Conservation (phyloP, 2,329 filamentous ascomycete genomes). For the Aspergillus sp. region DNA sequence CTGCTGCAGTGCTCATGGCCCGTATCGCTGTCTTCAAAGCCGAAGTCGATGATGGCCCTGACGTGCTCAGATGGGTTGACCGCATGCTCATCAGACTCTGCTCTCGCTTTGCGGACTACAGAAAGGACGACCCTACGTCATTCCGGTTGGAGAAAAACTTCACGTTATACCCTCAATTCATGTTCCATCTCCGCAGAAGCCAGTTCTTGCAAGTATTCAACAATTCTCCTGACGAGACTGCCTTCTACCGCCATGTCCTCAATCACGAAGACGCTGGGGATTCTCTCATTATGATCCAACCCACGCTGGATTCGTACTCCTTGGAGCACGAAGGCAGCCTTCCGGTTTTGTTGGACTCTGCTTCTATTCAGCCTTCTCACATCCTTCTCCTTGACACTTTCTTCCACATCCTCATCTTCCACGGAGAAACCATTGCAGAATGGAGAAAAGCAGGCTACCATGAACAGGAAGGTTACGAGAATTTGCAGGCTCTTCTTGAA, state of each 20-base stretch:
- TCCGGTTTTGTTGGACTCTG: slow-evolving; percentile 91
- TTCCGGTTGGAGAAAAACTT: slow-evolving; percentile 99
- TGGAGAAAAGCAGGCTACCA: slow-evolving; percentile 98
- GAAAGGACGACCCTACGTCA: slow-evolving; percentile 94
- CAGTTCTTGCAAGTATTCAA: slow-evolving; percentile 99
- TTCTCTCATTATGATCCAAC: slow-evolving; percentile 97
- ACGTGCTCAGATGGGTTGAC: slow-evolving; percentile 96
- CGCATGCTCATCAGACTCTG: slow-evolving; percentile 96
- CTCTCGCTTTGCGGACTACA: slow-evolving; percentile 93
- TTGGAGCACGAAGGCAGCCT: slow-evolving; percentile 90
- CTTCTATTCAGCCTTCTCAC: slow-evolving; percentile 89
- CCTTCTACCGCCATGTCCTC: slow-evolving; percentile 95
- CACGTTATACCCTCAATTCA: slow-evolving; percentile 96
- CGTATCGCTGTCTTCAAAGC: slow-evolving; percentile 98
- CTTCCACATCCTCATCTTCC: slow-evolving; percentile 99
- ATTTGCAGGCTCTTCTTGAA: slow-evolving; percentile 79
- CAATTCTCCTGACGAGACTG: slow-evolving; percentile 96
- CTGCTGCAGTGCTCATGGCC: slow-evolving; percentile 96
- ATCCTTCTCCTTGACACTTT: slow-evolving; percentile 94
- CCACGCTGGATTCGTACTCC: slow-evolving; percentile 92
- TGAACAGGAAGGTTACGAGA: slow-evolving; percentile 96
- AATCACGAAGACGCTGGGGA: slow-evolving; percentile 97
- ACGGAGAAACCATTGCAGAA: slow-evolving; percentile 93
- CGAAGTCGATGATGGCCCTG: slow-evolving; percentile 96
- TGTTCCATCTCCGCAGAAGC: slow-evolving; percentile 96